Percentiles rank a stretch among this genome's conserved stretches.
Evolutionary conservation across 2,329 filamentous ascomycete species (phyloP).

Genomic region (Aspergillus phoenicis): DNA sequence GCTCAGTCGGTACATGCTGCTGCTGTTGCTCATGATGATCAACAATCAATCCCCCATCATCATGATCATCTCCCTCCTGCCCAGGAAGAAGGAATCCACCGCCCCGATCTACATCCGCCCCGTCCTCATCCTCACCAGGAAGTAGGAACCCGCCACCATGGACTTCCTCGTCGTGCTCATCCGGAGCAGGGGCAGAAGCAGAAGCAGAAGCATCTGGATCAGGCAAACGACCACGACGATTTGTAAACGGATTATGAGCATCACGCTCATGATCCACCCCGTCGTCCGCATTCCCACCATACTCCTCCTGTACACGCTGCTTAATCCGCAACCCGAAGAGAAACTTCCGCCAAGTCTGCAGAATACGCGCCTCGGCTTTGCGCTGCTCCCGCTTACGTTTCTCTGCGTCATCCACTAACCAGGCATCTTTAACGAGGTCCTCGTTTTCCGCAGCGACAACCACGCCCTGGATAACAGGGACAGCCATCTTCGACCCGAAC

Average conservation of each 20-base stretch:
- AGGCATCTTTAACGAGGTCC: constrained; percentile 72
- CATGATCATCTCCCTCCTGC: constrained; percentile 9
- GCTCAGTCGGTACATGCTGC: neutral
- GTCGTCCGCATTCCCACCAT: constrained; percentile 58
- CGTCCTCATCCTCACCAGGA: constrained; percentile 28
- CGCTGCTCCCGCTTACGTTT: constrained; percentile 76
- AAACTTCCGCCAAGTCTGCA: constrained; percentile 84
- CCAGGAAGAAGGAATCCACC: constrained; percentile 27
- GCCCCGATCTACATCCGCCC: constrained; percentile 15
- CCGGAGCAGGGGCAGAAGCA: neutral
- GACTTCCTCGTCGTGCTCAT: neutral
- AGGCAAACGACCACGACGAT: constrained; percentile 7
- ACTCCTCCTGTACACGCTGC: constrained; percentile 74
- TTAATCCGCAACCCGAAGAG: constrained; percentile 82
- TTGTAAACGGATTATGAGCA: constrained; percentile 41
- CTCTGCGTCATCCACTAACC: constrained; percentile 76
- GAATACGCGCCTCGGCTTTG: constrained; percentile 72
- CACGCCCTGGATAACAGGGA: constrained; percentile 87
- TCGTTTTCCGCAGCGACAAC: constrained; percentile 83
- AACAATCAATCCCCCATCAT: constrained; percentile 10
- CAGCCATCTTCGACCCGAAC: constrained; percentile 90
- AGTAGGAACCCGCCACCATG: constrained; percentile 38
- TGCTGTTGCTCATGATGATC: constrained; percentile 1
- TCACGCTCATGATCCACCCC: constrained; percentile 33
- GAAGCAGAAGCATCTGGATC: neutral